These are phyloP conservation scores for Chrysochromulina parva DNA, from an alignment of 78 protist genomes.

Conservation along the genomic window DNA sequence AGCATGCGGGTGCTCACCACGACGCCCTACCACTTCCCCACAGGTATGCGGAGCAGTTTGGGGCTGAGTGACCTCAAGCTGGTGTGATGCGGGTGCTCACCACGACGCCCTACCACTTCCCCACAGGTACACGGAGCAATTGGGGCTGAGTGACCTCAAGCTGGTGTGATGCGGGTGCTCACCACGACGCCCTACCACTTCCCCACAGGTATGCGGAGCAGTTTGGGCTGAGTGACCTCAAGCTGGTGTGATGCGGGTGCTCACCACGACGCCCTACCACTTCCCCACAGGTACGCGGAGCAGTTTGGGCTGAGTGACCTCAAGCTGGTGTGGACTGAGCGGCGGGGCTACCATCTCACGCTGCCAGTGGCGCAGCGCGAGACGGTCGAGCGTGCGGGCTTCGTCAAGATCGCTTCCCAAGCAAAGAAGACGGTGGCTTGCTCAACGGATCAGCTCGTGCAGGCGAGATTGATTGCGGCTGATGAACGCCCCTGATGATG, in stretches of 20 bases:
- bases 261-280: too few relatives aligned
- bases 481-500: too few relatives aligned
- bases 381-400: not conserved
- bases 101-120: too few relatives aligned
- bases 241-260: not conserved
- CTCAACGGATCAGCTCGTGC: conserved; percentile 6
- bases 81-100: not conserved
- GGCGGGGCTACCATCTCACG: conserved; percentile 1
- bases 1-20: too few relatives aligned
- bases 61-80: not conserved
- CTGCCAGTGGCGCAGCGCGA: not conserved
- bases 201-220: too few relatives aligned
- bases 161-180: not conserved
- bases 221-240: not conserved
- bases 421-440: not conserved
- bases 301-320: not conserved
- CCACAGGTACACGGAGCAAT: too few relatives aligned
- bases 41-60: too few relatives aligned
- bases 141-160: not conserved
- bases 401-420: not conserved
- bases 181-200: too few relatives aligned
- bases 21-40: too few relatives aligned
- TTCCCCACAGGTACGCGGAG: too few relatives aligned
- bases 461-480: not conserved
- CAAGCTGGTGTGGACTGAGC: not conserved